These are phyloP conservation scores for Cercospora sp. DNA, from an alignment of 2,329 filamentous ascomycete genomes.

Conservation along the genomic window DNA sequence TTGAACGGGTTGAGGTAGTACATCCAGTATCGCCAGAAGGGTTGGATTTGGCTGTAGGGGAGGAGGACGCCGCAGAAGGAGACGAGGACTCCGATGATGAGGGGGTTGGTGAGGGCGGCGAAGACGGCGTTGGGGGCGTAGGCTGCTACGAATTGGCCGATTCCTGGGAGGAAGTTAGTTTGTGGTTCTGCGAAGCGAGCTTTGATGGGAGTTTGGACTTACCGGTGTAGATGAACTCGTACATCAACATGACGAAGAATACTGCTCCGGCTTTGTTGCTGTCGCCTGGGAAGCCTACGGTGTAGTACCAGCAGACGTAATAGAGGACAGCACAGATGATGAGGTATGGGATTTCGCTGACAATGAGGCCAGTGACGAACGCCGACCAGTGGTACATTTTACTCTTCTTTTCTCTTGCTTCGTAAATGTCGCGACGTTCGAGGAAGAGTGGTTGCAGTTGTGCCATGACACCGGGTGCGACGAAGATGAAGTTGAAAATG, in stretches of 20 bases:
- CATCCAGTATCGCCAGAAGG: conserved; percentile 44
- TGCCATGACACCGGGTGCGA: conserved; percentile 50
- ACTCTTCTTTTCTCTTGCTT: conserved; percentile 60
- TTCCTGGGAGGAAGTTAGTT: too few relatives aligned
- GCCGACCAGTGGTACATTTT: conserved; percentile 74
- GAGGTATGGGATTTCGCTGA: conserved; percentile 69
- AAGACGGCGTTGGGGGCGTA: conserved; percentile 48
- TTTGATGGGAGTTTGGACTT: too few relatives aligned
- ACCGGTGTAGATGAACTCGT: conserved; percentile 56
- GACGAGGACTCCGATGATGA: conserved; percentile 37
- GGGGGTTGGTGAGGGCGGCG: conserved; percentile 48
- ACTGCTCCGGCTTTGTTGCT: conserved; percentile 52
- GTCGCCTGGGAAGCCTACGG: conserved; percentile 45
- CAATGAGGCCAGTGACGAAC: conserved; percentile 68
- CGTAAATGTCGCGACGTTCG: conserved; percentile 59
- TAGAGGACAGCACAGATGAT: conserved; percentile 60
- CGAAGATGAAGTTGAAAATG: conserved; percentile 41
- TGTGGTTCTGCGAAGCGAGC: too few relatives aligned
- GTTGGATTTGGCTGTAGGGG: conserved; percentile 37
- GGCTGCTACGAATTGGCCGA: conserved; percentile 59
- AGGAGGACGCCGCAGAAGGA: conserved; percentile 41
- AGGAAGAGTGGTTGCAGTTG: conserved; percentile 62
- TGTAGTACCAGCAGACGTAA: conserved; percentile 41
- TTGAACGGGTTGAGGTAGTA: conserved; percentile 47
- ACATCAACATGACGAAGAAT: conserved; percentile 52